Percentiles rank a stretch among this genome's conserved stretches.
Conservation (phyloP, 352 stramenopile species). For the Hyaloperonospora arabidopsidis region DNA sequence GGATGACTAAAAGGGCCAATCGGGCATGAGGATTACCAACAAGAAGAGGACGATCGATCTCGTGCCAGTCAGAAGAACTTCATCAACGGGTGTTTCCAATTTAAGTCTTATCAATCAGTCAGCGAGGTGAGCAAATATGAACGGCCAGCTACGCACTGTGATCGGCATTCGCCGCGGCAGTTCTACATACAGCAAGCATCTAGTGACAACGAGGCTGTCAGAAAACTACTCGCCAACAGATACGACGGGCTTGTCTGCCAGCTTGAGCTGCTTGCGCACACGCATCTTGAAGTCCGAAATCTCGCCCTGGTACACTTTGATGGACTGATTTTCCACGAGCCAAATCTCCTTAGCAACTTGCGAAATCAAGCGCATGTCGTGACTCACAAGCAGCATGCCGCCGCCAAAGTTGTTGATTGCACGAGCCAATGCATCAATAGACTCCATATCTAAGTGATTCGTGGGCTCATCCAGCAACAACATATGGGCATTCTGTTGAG, state of each 20-base stretch:
- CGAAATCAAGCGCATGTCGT: conserved; percentile 98
- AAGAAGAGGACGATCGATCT: conserved; percentile 19
- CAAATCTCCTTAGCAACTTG: conserved; percentile 99
- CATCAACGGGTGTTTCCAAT: conserved; percentile 16
- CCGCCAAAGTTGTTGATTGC: conserved; percentile 97
- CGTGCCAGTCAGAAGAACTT: conserved; percentile 3
- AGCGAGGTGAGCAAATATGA: conserved; percentile 26
- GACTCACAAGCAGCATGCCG: conserved; percentile 95
- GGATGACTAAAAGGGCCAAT: too few species aligned
- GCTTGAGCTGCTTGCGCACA: conserved; percentile 81
- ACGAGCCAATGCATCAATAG: conserved; percentile 95
- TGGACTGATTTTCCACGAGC: conserved; percentile 95
- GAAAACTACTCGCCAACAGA: conserved; percentile 20
- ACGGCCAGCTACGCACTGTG: conserved; percentile 10
- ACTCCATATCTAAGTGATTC: conserved; percentile 91
- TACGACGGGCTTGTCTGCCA: conserved; percentile 41
- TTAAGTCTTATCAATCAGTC: conserved; percentile 16
- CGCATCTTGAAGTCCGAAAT: conserved; percentile 98
- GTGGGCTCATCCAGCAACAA: conserved; percentile 86
- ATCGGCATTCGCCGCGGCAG: conserved; percentile 9
- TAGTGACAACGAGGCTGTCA: conserved; percentile 17
- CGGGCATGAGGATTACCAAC: conserved; percentile 22
- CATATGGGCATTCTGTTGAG: conserved; percentile 95
- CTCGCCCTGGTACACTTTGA: conserved; percentile 94
- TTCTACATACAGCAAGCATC: conserved; percentile 26